phyloP scores from a whole-genome alignment of 1,139 yeast genomes.

The Cylindricascospora bacillispora region DNA sequence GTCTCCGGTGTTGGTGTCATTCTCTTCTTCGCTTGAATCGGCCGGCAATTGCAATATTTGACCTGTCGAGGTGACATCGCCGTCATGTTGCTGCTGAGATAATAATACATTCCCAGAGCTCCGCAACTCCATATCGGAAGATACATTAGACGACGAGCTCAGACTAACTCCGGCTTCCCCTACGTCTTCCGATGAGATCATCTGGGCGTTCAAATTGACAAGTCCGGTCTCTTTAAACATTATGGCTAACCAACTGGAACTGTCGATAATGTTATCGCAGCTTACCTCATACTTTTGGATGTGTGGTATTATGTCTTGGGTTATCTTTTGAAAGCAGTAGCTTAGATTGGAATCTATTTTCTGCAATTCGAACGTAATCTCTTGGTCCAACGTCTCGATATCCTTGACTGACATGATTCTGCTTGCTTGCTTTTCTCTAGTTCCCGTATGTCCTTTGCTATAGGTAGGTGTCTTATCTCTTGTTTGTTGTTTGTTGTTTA shows the following conservation, averaged over 20 bases:
- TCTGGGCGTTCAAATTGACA: constrained; percentile 12
- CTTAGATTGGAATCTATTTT: constrained; percentile 50
- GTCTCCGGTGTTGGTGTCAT: constrained; percentile 5
- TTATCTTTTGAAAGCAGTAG: constrained; percentile 21
- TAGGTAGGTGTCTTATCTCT: not conserved
- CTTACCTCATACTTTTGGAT: constrained; percentile 19
- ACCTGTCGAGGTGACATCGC: constrained; percentile 19
- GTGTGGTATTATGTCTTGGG: constrained; percentile 23
- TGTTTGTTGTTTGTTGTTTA: not conserved
- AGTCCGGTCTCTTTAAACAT: constrained; percentile 24
- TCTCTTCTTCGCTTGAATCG: constrained; percentile 18
- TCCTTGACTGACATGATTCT: no score
- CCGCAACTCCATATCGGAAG: not conserved
- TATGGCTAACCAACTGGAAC: constrained; percentile 19
- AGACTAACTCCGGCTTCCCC: not conserved
- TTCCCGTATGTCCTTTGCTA: no score
- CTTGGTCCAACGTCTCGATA: constrained; percentile 65
- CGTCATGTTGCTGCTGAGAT: constrained; percentile 7
- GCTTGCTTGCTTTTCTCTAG: no score
- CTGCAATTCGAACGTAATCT: constrained; percentile 65
- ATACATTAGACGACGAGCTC: not conserved
- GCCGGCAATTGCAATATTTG: constrained; percentile 17
- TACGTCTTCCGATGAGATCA: constrained; percentile 1
- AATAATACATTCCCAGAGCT: not conserved
- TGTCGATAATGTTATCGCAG: constrained; percentile 22